Percentiles rank a stretch among this genome's conserved stretches.
phyloP scores from a whole-genome alignment of 345 rosid genomes.

The Citrus cavaleriei region DNA sequence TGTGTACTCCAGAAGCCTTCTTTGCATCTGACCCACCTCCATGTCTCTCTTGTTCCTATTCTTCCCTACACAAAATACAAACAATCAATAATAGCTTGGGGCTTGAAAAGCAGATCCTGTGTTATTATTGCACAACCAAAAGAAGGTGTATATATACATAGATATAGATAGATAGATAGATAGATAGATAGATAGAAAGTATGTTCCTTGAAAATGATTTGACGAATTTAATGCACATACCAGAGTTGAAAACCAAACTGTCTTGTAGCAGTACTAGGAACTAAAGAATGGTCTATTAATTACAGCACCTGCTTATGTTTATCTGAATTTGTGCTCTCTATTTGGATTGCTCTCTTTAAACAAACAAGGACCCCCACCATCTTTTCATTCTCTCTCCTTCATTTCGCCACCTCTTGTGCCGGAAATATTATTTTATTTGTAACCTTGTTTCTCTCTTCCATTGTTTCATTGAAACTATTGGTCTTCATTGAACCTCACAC shows the following conservation, averaged over 20 bases:
- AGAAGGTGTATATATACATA: not conserved
- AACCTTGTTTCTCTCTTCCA: not conserved
- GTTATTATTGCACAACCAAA: not conserved
- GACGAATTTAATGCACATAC: conserved; percentile 24
- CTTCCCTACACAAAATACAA: conserved; percentile 1
- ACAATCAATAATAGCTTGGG: conserved; percentile 3
- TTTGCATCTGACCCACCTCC: conserved; percentile 89
- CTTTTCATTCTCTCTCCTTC: conserved; percentile 2
- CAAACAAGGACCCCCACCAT: not conserved
- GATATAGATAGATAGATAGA: not conserved
- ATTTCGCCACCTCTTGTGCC: not conserved
- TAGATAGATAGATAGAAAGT: not conserved
- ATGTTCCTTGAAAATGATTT: conserved; percentile 16
- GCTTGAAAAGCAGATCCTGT: conserved; percentile 26
- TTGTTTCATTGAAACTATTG: not conserved
- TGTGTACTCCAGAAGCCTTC: conserved; percentile 62
- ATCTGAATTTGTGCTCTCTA: conserved; percentile 28
- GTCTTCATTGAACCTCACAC: conserved; percentile 1
- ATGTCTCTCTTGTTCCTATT: conserved; percentile 23
- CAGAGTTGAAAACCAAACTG: conserved; percentile 12
- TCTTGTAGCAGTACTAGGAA: not conserved
- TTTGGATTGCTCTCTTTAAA: not conserved
- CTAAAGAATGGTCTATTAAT: not conserved
- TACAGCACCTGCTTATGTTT: not conserved
- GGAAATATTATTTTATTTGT: not conserved